Evolutionary conservation across 108 stramenopile species (phyloP).

Genomic region (Pseudonitzschia multiseries): DNA sequence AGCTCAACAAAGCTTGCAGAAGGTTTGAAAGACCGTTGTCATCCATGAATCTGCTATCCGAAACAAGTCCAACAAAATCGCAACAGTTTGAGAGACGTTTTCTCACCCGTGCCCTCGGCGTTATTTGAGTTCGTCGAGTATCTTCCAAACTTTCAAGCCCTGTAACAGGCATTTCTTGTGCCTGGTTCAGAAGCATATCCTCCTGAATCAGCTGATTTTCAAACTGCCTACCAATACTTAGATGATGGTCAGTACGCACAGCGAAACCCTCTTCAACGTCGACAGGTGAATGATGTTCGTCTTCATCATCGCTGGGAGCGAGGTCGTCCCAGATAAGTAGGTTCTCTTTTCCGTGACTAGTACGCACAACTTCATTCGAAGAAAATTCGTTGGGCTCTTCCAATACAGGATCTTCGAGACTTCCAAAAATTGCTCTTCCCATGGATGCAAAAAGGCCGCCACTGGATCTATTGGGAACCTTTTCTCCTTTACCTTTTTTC

Average conservation of each 20-base stretch:
- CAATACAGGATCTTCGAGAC: slow-evolving; percentile 20
- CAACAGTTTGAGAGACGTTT: slow-evolving; percentile 61
- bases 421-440: slow-evolving; percentile 48
- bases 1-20: slow-evolving; percentile 59
- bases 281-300: neutral
- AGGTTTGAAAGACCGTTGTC: slow-evolving; percentile 48
- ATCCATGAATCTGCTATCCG: slow-evolving; percentile 76
- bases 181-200: slow-evolving; percentile 39
- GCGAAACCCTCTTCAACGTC: slow-evolving; percentile 30
- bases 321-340: slow-evolving; percentile 73
- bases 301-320: slow-evolving; percentile 76
- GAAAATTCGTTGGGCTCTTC: slow-evolving; percentile 8
- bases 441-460: slow-evolving; percentile 35
- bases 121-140: slow-evolving; percentile 31
- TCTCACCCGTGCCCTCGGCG: slow-evolving; percentile 69
- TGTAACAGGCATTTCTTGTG: slow-evolving; percentile 65
- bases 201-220: slow-evolving; percentile 71
- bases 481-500: slow-evolving; percentile 41
- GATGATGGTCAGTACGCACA: slow-evolving; percentile 12
- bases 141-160: slow-evolving; percentile 79
- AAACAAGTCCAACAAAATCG: slow-evolving; percentile 64
- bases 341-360: slow-evolving; percentile 69
- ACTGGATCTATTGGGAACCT: slow-evolving; percentile 21
- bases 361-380: slow-evolving; percentile 18
- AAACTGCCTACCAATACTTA: slow-evolving; percentile 63